These are phyloP conservation scores for Ogataea haglerorum DNA, from an alignment of 805 yeast genomes.

Conservation along the genomic window DNA sequence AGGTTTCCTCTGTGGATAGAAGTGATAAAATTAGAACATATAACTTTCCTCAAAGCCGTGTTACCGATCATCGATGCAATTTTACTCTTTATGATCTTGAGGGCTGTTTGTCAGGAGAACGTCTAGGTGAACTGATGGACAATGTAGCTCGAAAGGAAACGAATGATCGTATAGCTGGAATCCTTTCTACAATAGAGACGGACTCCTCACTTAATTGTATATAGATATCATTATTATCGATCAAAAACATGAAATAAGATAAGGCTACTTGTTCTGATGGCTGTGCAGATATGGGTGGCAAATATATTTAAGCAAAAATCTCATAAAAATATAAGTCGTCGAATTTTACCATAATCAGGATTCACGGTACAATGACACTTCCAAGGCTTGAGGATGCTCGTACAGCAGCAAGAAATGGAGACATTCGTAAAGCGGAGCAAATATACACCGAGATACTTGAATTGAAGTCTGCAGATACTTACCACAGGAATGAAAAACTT, in stretches of 20 bases:
- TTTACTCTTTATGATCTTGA: constrained; percentile 71
- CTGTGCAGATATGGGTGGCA: constrained; percentile 8
- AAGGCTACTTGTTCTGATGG: too few relatives aligned
- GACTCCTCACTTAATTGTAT: background rate
- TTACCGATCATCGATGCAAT: constrained; percentile 93
- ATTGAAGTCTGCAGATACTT: constrained; percentile 13
- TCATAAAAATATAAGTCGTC: background rate
- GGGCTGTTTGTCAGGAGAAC: constrained; percentile 59
- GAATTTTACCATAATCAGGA: background rate
- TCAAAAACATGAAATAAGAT: too few relatives aligned
- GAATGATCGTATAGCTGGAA: constrained; percentile 40
- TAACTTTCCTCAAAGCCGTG: constrained; percentile 86
- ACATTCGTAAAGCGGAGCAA: constrained; percentile 56
- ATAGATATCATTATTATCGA: background rate
- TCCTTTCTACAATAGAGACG: constrained; percentile 27
- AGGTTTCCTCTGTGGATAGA: constrained; percentile 84
- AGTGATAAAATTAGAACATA: constrained; percentile 93
- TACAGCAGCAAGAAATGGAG: constrained; percentile 46
- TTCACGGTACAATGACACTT: constrained; percentile 24
- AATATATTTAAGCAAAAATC: background rate
- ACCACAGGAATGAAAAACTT: constrained; percentile 34
- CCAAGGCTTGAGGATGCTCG: constrained; percentile 57
- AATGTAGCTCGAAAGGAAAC: constrained; percentile 47
- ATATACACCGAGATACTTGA: constrained; percentile 51
- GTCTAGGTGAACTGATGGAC: constrained; percentile 53